phyloP scores from a whole-genome alignment of 495 filamentous ascomycete species.

The Aspergillus campestris region DNA sequence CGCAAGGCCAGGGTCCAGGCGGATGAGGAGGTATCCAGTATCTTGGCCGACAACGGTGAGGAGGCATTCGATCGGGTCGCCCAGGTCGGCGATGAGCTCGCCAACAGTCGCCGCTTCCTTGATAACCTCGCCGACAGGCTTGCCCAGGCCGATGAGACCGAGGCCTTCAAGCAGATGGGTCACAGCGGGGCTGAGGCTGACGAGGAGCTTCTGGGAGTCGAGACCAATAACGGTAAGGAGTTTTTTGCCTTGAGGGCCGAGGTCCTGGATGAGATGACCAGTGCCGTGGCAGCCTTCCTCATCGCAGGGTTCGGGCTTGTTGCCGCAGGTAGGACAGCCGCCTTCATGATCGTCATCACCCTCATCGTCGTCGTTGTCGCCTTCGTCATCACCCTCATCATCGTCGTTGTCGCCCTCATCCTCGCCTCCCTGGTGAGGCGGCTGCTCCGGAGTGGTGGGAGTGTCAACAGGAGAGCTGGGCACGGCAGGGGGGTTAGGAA shows the following conservation, averaged over 20 bases:
- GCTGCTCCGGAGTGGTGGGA: background rate
- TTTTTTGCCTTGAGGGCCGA: constrained; percentile 17
- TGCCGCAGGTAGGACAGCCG: too few species aligned
- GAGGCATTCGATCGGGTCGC: constrained; percentile 3
- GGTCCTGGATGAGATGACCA: constrained; percentile 19
- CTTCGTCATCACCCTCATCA: too few species aligned
- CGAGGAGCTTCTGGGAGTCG: constrained; percentile 10
- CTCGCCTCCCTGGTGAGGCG: too few species aligned
- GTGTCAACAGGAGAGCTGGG: background rate
- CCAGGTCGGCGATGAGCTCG: constrained; percentile 7
- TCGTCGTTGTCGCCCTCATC: too few species aligned
- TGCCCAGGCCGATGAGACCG: constrained; percentile 5
- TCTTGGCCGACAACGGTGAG: constrained; percentile 8
- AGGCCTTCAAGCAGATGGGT: constrained; percentile 7
- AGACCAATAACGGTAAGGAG: constrained; percentile 12
- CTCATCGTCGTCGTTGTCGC: too few species aligned
- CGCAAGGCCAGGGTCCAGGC: constrained; percentile 10
- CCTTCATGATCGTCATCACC: too few species aligned
- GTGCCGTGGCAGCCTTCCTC: constrained; percentile 14
- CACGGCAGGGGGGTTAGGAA: background rate
- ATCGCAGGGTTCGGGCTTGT: constrained; percentile 6
- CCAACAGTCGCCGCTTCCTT: constrained; percentile 4
- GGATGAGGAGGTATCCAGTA: constrained; percentile 11
- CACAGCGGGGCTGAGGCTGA: constrained; percentile 10
- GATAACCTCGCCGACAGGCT: constrained; percentile 10